A percentile compares a stretch with the other conserved stretches of the same genome.
These are phyloP conservation scores for Stromatinia cepivora DNA, from an alignment of 2,329 filamentous ascomycete species.

Conservation along the genomic window DNA sequence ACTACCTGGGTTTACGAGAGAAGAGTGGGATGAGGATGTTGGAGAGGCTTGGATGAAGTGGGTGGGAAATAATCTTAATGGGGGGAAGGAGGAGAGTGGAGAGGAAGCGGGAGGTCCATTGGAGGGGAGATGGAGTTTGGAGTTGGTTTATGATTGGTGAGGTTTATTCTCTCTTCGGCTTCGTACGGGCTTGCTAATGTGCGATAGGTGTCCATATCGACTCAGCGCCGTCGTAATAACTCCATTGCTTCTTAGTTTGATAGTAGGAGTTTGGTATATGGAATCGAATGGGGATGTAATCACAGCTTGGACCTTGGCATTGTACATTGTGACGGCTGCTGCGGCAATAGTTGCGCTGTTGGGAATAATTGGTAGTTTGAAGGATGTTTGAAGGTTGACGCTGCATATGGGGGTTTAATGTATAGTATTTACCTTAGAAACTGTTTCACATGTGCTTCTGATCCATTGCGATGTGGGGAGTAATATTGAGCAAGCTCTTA, in stretches of 20 bases:
- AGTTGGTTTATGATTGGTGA: constrained; percentile 17
- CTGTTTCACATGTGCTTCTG: not conserved
- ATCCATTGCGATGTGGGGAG: not conserved
- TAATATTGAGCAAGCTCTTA: too few relatives aligned
- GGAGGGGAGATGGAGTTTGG: constrained; percentile 18
- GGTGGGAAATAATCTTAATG: constrained; percentile 5
- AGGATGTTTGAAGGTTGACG: constrained; percentile 29
- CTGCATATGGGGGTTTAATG: not conserved
- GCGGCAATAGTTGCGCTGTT: constrained; percentile 36
- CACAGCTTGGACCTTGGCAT: constrained; percentile 32
- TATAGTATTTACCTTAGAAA: not conserved
- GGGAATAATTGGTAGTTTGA: constrained; percentile 35
- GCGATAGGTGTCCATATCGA: constrained; percentile 33
- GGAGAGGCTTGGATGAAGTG: not conserved
- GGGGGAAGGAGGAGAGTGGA: not conserved
- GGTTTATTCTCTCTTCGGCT: not conserved
- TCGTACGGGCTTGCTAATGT: constrained; percentile 25
- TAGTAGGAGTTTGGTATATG: constrained; percentile 34
- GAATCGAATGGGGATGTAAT: constrained; percentile 29
- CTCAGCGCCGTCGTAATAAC: constrained; percentile 28
- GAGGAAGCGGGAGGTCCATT: not conserved
- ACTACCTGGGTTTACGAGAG: not conserved
- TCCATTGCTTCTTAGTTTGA: constrained; percentile 28
- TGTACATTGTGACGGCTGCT: constrained; percentile 36
- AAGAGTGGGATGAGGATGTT: constrained; percentile 13